phyloP scores from a whole-genome alignment of 2,329 filamentous ascomycete species.

The Nigrospora sphaerica region DNA sequence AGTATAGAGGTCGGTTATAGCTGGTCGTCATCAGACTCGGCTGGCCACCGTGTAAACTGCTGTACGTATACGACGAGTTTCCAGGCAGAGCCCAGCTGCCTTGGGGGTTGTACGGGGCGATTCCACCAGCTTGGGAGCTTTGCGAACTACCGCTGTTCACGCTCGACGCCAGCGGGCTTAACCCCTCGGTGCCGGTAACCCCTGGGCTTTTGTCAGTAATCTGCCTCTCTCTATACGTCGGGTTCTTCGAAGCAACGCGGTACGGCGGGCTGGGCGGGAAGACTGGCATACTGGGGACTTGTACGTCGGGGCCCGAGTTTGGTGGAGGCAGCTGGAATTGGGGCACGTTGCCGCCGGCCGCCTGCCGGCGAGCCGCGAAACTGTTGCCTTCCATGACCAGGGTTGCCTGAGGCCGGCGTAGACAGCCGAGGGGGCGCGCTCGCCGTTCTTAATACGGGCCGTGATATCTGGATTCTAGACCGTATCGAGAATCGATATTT shows the following conservation, averaged over 20 bases:
- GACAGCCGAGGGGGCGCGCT: too few species aligned
- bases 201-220: conserved; percentile 34
- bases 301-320: conserved; percentile 22
- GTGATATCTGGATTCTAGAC: too few species aligned
- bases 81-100: conserved; percentile 54
- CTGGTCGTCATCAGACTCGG: conserved; percentile 37
- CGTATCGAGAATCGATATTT: too few species aligned
- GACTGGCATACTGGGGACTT: conserved; percentile 25
- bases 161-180: conserved; percentile 55
- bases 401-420: too few species aligned
- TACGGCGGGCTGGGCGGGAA: too few species aligned
- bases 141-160: conserved; percentile 53
- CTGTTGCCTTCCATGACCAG: conserved; percentile 31
- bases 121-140: conserved; percentile 44
- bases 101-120: conserved; percentile 48
- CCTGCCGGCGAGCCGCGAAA: conserved; percentile 64
- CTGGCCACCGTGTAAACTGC: conserved; percentile 45
- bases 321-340: conserved; percentile 23
- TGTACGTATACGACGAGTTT: conserved; percentile 43
- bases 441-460: too few species aligned
- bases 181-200: conserved; percentile 45
- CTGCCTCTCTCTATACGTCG: conserved; percentile 6
- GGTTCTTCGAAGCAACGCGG: too few species aligned
- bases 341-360: conserved; percentile 56
- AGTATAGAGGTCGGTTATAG: conserved; percentile 24